phyloP scores from a whole-genome alignment of 2,329 filamentous ascomycete genomes.

The Xylaria hypoxylon region DNA sequence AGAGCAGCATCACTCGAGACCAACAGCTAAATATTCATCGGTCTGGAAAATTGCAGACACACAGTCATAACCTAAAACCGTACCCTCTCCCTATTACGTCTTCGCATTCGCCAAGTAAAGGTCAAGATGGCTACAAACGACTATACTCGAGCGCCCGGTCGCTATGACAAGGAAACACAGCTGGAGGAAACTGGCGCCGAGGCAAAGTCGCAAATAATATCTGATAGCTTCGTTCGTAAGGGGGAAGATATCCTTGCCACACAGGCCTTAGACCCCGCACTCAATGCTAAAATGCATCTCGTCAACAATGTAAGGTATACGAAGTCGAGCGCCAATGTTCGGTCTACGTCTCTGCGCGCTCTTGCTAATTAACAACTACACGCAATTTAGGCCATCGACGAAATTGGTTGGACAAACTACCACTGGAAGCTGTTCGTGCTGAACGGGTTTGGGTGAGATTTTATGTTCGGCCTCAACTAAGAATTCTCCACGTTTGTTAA shows the following conservation, averaged over 20 bases:
- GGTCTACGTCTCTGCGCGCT: neutral
- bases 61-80: neutral
- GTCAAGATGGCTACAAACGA: constrained; percentile 16
- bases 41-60: neutral
- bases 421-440: constrained; percentile 70
- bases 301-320: constrained; percentile 69
- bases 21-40: neutral
- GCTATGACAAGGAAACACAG: constrained; percentile 10
- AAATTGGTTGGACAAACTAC: constrained; percentile 52
- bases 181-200: neutral
- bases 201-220: constrained; percentile 7
- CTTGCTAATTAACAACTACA: constrained; percentile 21
- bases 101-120: neutral
- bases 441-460: constrained; percentile 67
- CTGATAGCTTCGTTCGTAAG: constrained; percentile 28
- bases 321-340: neutral
- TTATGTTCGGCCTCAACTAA: neutral
- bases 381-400: constrained; percentile 49
- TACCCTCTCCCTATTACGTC: neutral
- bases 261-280: constrained; percentile 69
- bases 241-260: constrained; percentile 65
- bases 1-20: neutral
- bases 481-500: constrained; percentile 5
- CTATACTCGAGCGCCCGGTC: neutral
- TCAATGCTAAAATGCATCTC: constrained; percentile 75